These are phyloP conservation scores for Aspergillus novofumigatus DNA, from an alignment of 2,329 filamentous ascomycete species.

Conservation along the genomic window DNA sequence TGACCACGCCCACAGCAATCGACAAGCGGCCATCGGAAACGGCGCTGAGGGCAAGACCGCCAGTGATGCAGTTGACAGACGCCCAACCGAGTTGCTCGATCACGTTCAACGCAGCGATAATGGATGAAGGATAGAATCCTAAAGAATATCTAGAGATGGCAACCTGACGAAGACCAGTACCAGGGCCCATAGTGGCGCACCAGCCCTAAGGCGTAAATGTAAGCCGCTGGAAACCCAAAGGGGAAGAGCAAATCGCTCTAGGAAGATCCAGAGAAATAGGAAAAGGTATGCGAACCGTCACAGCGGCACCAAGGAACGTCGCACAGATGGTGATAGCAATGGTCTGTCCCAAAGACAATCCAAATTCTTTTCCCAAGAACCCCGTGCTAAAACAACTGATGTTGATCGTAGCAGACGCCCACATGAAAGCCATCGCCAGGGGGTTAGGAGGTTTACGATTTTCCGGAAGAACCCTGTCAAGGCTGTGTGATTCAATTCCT, in stretches of 20 bases:
- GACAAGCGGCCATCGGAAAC: constrained; percentile 29
- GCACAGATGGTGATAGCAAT: constrained; percentile 46
- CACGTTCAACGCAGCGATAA: constrained; percentile 44
- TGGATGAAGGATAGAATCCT: constrained; percentile 50
- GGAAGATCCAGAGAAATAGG: not conserved
- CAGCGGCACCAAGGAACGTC: constrained; percentile 42
- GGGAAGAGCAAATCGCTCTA: not conserved
- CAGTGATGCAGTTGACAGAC: constrained; percentile 27
- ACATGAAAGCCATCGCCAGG: constrained; percentile 50
- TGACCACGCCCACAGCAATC: constrained; percentile 22
- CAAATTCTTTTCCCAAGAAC: constrained; percentile 49
- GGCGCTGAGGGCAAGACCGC: constrained; percentile 25
- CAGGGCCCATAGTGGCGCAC: constrained; percentile 50
- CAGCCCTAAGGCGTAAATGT: constrained; percentile 33
- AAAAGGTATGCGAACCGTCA: constrained; percentile 11
- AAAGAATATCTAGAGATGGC: constrained; percentile 49
- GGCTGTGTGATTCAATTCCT: constrained; percentile 48
- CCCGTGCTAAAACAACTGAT: constrained; percentile 50
- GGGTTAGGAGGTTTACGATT: constrained; percentile 32
- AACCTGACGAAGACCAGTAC: constrained; percentile 50
- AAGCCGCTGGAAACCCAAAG: not conserved
- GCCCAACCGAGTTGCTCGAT: constrained; percentile 25
- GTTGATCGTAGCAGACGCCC: constrained; percentile 52
- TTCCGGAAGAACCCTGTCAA: constrained; percentile 42
- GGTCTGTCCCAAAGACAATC: constrained; percentile 43